These are phyloP conservation scores for Fusarium cyanostomum DNA, from an alignment of 2,329 filamentous ascomycete genomes.

Conservation along the genomic window DNA sequence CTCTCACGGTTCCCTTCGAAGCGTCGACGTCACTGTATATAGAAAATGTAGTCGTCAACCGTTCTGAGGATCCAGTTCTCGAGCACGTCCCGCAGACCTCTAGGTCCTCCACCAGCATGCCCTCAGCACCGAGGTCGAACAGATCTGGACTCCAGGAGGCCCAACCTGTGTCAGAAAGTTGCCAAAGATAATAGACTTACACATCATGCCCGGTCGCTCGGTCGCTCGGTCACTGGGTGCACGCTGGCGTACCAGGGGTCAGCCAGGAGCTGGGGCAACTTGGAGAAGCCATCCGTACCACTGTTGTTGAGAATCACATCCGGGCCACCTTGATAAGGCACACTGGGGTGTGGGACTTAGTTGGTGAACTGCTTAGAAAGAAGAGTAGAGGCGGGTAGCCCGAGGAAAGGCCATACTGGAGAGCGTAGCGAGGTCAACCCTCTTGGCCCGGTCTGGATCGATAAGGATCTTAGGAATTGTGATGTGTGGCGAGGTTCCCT, in stretches of 20 bases:
- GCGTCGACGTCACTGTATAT: slow-evolving; percentile 86
- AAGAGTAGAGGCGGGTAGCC: slow-evolving; percentile 82
- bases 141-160: slow-evolving; percentile 77
- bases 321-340: slow-evolving; percentile 79
- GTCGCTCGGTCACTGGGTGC: slow-evolving; percentile 71
- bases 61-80: slow-evolving; percentile 78
- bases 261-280: slow-evolving; percentile 78
- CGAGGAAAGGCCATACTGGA: slow-evolving; percentile 87
- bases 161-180: slow-evolving; percentile 74
- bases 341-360: slow-evolving; percentile 80
- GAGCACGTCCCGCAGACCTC: slow-evolving; percentile 80
- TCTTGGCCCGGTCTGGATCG: slow-evolving; percentile 67
- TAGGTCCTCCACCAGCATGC: slow-evolving; percentile 78
- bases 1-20: no score
- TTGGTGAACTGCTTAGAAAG: slow-evolving; percentile 83
- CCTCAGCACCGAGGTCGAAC: slow-evolving; percentile 78
- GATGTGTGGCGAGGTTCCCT: slow-evolving; percentile 61
- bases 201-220: slow-evolving; percentile 78
- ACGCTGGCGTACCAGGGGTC: slow-evolving; percentile 78
- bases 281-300: slow-evolving; percentile 85
- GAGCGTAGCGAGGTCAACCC: slow-evolving; percentile 84
- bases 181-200: slow-evolving; percentile 84
- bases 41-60: slow-evolving; percentile 84
- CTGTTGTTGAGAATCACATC: slow-evolving; percentile 84
- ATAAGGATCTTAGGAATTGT: slow-evolving; percentile 75